Base-by-base conservation (phyloP, 345 rosid species). In the Pugionium cornutum region DNA sequence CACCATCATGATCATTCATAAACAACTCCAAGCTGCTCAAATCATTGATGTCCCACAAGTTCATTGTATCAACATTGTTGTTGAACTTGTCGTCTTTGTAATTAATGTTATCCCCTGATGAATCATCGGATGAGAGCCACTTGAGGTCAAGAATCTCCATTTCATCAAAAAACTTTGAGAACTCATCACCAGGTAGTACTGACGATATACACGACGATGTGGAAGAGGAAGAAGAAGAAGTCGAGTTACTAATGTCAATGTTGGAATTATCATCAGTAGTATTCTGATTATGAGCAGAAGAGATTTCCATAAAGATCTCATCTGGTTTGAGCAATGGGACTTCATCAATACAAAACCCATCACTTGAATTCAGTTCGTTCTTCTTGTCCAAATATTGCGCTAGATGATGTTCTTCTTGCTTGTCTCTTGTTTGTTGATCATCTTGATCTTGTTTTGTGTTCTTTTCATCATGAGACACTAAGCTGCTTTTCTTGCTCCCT, bases 311-410 rank as follows among this genome's bases (percentile, higher is more conserved):
- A 25, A 89, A 64, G 26, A 88, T 83, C 69, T 88, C 97, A 45
- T 82, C 63, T 4, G 91, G 96, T 43, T 73, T 79, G 53, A 92
- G 82, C 45, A 89, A 49, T 25, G 97, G 96, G 56, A 92, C 85
- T 68, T 92, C 94, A 64, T 89, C 94, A 4, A 77, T 76, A 85
- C 84, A 83, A 52, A 92, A 89, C 1, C 67, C 85, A 66, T 74
- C 68, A 53, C n/a, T 65, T 29, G 71, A 36, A 10, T 18, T 37
- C 18, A 46, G 6, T 49, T 57, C 53, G 18, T 55, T 63, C 64
- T 45, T 39, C 41, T 67, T 60, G 8, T 53, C 73, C 57, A 61
- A 7, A 31, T 8, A 58, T 60, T 74, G 34, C 4, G 35, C 63
- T 66, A 41, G 27, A n/a, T 42, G 60, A 72, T 41, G 18, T 62